These are phyloP conservation scores for Dendryphion nanum DNA, from an alignment of 2,329 filamentous ascomycete genomes.

Conservation along the genomic window DNA sequence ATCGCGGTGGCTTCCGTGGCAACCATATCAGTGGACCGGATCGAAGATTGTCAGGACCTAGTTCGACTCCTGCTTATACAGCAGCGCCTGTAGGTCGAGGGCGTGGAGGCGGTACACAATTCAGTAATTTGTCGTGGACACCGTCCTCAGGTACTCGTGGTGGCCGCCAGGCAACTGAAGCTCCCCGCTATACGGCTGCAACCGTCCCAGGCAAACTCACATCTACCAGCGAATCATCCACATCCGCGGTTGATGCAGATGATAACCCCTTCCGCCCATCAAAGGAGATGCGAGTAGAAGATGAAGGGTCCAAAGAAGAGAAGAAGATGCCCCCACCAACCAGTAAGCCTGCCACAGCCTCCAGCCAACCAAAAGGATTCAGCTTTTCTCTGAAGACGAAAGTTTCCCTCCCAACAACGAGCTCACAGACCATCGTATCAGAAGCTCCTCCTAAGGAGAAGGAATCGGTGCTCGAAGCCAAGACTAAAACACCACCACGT, in stretches of 20 bases:
- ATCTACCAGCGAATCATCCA: constrained; percentile 13
- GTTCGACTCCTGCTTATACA: constrained; percentile 47
- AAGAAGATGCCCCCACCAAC: constrained; percentile 54
- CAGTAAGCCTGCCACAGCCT: constrained; percentile 49
- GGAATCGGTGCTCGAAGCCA: constrained; percentile 43
- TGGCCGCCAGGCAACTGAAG: constrained; percentile 45
- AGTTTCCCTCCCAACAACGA: constrained; percentile 54
- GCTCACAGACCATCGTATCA: constrained; percentile 41
- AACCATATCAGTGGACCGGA: constrained; percentile 53
- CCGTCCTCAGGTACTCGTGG: constrained; percentile 56
- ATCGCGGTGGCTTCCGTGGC: constrained; percentile 61
- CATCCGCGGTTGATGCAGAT: constrained; percentile 49
- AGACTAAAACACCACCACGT: constrained; percentile 38
- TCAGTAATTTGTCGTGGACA: constrained; percentile 72
- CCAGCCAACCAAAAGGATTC: constrained; percentile 59
- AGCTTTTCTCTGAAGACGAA: constrained; percentile 90
- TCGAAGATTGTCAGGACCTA: constrained; percentile 40
- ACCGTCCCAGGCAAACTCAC: constrained; percentile 13
- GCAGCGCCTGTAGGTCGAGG: constrained; percentile 50
- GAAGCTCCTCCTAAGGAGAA: constrained; percentile 42
- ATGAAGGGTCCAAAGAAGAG: constrained; percentile 54
- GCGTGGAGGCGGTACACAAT: constrained; percentile 51
- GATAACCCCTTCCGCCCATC: constrained; percentile 63
- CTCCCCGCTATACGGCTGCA: constrained; percentile 20
- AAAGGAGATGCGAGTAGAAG: constrained; percentile 65